phyloP scores from a whole-genome alignment of 352 stramenopile species.

The Pythium rishiriense region DNA sequence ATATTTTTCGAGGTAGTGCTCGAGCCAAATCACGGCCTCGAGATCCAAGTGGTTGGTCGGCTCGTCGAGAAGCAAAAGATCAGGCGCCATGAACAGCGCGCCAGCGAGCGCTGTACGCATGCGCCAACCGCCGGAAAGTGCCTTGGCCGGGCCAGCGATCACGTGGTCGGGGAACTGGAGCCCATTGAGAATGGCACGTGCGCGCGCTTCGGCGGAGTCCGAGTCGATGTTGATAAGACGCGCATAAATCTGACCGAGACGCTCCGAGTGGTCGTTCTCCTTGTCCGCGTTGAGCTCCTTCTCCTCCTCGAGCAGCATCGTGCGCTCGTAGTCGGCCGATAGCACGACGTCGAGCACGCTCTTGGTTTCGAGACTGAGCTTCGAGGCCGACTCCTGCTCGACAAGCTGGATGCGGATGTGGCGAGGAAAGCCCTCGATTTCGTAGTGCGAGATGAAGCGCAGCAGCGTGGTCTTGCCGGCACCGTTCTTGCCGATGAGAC shows the following conservation, averaged over 20 bases:
- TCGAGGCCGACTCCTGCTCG: slow-evolving; percentile 92
- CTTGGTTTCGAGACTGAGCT: slow-evolving; percentile 72
- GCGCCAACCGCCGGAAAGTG: slow-evolving; percentile 93
- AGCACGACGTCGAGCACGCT: slow-evolving; percentile 95
- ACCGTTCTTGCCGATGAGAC: slow-evolving; percentile 93
- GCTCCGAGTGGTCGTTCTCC: slow-evolving; percentile 52
- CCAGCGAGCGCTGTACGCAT: slow-evolving; percentile 95
- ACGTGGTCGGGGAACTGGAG: slow-evolving; percentile 94
- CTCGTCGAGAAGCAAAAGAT: slow-evolving; percentile 92
- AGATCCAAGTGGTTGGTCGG: slow-evolving; percentile 91
- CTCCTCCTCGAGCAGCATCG: slow-evolving; percentile 90
- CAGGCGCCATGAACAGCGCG: slow-evolving; percentile 93
- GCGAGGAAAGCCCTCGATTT: slow-evolving; percentile 96
- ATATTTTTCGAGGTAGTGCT: slow-evolving; percentile 91
- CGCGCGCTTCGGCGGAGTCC: slow-evolving; percentile 89
- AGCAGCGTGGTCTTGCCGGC: slow-evolving; percentile 96
- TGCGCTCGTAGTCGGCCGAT: slow-evolving; percentile 93
- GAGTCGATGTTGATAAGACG: slow-evolving; percentile 89
- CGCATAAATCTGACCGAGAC: slow-evolving; percentile 84
- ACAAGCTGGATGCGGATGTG: slow-evolving; percentile 96
- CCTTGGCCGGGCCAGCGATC: slow-evolving; percentile 89
- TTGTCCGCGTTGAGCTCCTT: slow-evolving; percentile 86
- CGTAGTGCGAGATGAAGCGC: slow-evolving; percentile 94
- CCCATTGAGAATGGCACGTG: slow-evolving; percentile 90
- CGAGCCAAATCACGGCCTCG: slow-evolving; percentile 91